Evolutionary conservation across 2,329 filamentous ascomycete genomes (phyloP), one percentile per base, ranked within the genome.

Genomic region (Fusarium sp.): DNA sequence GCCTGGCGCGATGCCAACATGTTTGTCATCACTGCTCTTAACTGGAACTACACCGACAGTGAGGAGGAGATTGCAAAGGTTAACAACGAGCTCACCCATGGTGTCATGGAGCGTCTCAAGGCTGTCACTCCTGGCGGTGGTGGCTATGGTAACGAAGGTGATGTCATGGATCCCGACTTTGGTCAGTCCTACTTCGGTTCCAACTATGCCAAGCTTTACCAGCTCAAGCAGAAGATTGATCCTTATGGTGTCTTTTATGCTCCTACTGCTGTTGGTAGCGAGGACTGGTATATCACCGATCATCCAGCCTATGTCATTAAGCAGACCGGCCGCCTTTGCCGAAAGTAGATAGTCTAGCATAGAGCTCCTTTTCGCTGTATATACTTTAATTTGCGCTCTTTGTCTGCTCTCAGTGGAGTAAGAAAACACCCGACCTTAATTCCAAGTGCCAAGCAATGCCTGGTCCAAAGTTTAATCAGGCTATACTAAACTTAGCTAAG

Each of bases 1-100:
- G 82, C 82, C 4, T 86, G 84, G 82, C 79, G 84, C 35, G 79
- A 81, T 28, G 79, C 83, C 15, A 66, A 81, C n/a, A 75, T 78
- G n/a, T 82, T 84, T 58, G 67, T 84, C 47, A 73, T 79, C 20
- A 77, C 80, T 38, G 62, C 73, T 13, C 62, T 77, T 8, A 58
- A 42, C 20, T 81, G 82, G 81, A 45, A 64, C 4, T 47, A 57
- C 33, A 60, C 71, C 5, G 60, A 54, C 10, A 28, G 56, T 5
- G 42, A 57, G 9, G 52, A 74, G 28, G 39, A 69, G 39, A 72
- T 74, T 13, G 68, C 63, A 35, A 79, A 79, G 28, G 58, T 81
- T 28, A 81, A 80, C 13, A 74, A 79, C 28, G 78, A 79, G 15
- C 63, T 75, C 12, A 66, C 75, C 6, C 51, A 52, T 7, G 71